Percentiles rank a stretch among this genome's conserved stretches.
phyloP scores from a whole-genome alignment of 2,329 filamentous ascomycete species.

The Colletotrichum euphorbiae region DNA sequence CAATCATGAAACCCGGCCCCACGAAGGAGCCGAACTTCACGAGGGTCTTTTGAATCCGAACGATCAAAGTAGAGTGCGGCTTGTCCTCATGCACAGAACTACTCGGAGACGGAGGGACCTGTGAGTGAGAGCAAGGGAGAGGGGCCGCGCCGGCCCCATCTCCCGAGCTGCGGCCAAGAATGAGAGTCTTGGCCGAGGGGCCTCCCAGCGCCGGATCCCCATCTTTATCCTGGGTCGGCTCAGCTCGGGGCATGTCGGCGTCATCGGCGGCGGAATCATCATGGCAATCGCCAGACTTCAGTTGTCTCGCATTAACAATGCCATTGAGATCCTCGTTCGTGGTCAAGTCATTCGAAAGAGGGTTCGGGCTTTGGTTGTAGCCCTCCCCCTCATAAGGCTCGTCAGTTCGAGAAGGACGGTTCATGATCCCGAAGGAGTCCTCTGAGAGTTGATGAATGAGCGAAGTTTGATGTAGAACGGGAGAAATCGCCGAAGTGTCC shows the following conservation, averaged over 20 bases:
- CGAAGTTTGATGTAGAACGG: background rate
- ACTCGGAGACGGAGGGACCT: background rate
- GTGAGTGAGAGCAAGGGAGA: constrained; percentile 34
- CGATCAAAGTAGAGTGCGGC: background rate
- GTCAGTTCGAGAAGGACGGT: constrained; percentile 41
- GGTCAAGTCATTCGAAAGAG: constrained; percentile 58
- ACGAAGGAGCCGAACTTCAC: constrained; percentile 68
- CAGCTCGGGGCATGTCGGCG: background rate
- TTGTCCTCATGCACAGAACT: constrained; percentile 1
- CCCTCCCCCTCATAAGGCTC: constrained; percentile 44
- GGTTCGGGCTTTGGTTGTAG: constrained; percentile 61
- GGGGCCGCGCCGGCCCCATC: constrained; percentile 29
- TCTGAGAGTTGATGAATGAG: background rate
- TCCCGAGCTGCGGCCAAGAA: constrained; percentile 36
- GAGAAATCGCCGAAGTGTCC: constrained; percentile 2
- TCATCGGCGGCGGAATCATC: constrained; percentile 12
- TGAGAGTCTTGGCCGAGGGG: constrained; percentile 24
- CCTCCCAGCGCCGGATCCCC: background rate
- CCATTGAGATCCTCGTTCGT: constrained; percentile 60
- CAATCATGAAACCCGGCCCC: constrained; percentile 75
- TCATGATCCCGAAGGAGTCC: constrained; percentile 23
- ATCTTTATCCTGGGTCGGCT: background rate
- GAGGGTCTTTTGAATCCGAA: constrained; percentile 46
- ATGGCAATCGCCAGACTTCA: constrained; percentile 1
- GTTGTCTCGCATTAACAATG: constrained; percentile 50